Percentiles rank a stretch among this genome's conserved stretches.
Evolutionary conservation across 2,329 filamentous ascomycete species (phyloP).

Genomic region (Emericellopsis atlantica): DNA sequence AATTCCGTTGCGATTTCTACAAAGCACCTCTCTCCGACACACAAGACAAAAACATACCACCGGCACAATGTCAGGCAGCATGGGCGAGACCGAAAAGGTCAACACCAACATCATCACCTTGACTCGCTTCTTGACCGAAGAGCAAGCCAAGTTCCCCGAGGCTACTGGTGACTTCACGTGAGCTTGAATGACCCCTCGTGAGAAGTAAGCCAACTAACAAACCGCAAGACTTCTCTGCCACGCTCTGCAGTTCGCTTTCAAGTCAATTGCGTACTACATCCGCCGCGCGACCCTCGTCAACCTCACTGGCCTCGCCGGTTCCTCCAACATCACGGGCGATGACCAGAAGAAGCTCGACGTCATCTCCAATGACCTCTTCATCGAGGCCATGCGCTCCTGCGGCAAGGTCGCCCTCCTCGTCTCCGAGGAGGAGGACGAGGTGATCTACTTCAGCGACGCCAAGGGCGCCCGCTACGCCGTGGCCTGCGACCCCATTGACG

Average conservation of each 20-base stretch:
- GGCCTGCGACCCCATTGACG: slow-evolving; percentile 95
- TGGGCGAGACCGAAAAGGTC: slow-evolving; percentile 59
- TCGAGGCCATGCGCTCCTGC: slow-evolving; percentile 85
- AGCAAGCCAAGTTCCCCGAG: slow-evolving; percentile 85
- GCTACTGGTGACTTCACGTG: slow-evolving; percentile 98
- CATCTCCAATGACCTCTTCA: slow-evolving; percentile 96
- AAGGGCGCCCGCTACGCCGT: slow-evolving; percentile 79
- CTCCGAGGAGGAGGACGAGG: slow-evolving; percentile 94
- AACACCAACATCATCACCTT: slow-evolving; percentile 95
- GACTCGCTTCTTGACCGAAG: slow-evolving; percentile 90
- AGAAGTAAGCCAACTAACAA: not conserved
- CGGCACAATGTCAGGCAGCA: slow-evolving; percentile 7
- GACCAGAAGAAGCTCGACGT: slow-evolving; percentile 99
- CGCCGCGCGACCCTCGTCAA: slow-evolving; percentile 91
- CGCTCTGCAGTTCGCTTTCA: slow-evolving; percentile 98
- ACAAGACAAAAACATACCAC: slow-evolving; percentile 6
- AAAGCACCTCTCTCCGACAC: slow-evolving; percentile 4
- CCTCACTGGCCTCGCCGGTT: slow-evolving; percentile 86
- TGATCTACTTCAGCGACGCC: slow-evolving; percentile 74
- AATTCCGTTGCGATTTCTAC: not conserved
- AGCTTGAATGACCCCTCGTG: slow-evolving; percentile 16
- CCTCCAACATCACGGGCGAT: slow-evolving; percentile 89
- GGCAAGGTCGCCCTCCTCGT: slow-evolving; percentile 85
- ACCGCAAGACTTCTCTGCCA: slow-evolving; percentile 76
- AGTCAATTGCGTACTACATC: slow-evolving; percentile 99